A percentile compares a stretch with the other conserved stretches of the same genome.
These are phyloP conservation scores for Salmacisia buchloeana DNA, from an alignment of 1,284 basidiomycete species.

Conservation along the genomic window DNA sequence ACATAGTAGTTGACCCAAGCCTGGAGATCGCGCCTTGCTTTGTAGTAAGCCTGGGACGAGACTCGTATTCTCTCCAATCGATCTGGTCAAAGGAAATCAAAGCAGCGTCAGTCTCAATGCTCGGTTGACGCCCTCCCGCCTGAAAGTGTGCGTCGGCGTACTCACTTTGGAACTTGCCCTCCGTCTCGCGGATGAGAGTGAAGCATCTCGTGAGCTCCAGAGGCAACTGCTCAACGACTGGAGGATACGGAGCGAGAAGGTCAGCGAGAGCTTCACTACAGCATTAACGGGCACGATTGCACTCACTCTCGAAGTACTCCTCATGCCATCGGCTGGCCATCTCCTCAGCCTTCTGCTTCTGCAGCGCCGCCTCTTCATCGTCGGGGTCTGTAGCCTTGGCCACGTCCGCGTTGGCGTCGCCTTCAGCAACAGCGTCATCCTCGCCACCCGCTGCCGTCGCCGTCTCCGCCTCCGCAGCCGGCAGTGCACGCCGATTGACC, in stretches of 20 bases:
- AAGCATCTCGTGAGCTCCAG: conserved; percentile 75
- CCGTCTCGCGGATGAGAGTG: conserved; percentile 72
- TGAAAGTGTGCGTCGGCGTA: neutral
- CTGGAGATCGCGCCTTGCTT: neutral
- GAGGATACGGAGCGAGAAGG: conserved; percentile 2
- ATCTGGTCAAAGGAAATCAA: neutral
- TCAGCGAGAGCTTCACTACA: neutral
- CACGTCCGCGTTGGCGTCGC: neutral
- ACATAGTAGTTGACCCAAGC: neutral
- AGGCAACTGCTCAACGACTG: conserved; percentile 79
- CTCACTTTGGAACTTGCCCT: conserved; percentile 66
- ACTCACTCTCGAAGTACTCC: conserved; percentile 43
- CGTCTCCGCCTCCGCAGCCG: neutral
- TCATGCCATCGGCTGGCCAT: conserved; percentile 38
- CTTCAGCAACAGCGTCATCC: neutral
- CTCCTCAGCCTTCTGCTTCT: conserved; percentile 28
- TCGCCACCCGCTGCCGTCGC: neutral
- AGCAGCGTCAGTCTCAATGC: neutral
- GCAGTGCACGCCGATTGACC: neutral
- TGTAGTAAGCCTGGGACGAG: neutral
- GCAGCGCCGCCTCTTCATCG: conserved; percentile 7
- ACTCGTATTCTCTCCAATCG: neutral
- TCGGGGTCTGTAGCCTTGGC: neutral
- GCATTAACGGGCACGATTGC: neutral
- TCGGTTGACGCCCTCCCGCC: neutral